Evolutionary conservation across 2,329 filamentous ascomycete species (phyloP), one percentile per base, ranked within the genome.

Genomic region (Diaporthe eres): DNA sequence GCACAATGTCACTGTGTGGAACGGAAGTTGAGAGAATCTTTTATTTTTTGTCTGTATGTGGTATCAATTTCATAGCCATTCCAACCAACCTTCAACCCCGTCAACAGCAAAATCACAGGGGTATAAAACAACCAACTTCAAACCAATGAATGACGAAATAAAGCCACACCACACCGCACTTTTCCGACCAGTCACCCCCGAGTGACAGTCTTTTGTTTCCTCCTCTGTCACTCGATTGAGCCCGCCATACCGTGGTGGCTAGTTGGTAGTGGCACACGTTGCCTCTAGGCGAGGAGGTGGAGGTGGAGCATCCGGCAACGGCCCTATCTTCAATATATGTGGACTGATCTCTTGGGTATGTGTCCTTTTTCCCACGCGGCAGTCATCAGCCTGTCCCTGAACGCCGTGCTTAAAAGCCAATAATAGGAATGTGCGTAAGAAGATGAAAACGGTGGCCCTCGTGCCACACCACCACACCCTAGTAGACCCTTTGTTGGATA

Each of bases 391-490:
- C 37, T 31, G 39, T 55, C 49, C 71, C n/a, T 57, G 31, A 75
- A 75, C 75, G 72, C 75, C 75, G 55, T 75, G 72, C 75, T 77
- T n/a, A 34, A 51, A 70, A 67, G 42, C 57, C 60, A 58, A 55
- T 57, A 31, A 42, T 75, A 55, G 49, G 17, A 55, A 70, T n/a
- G 28, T 70, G 65, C n/a, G 51, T 70, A 28, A 39, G 31, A 68
- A 68, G 34, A 55, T 70, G 12, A 70, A 28, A 55, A 42, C 15
- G 1, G n/a, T 42, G 34, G 49, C 49, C 49, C 49, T 22, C 49
- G 12, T 42, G 34, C 49, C 49, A 42, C 49, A 22, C 37, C 37
- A n/a, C 49, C 49, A 42, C 49, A 22, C 37, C 37, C 37, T 15
- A 13, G 1, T 6, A 55, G 34, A 9, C 49, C n/a, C 34, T 34